Percentiles rank a stretch among this genome's conserved stretches.
These are phyloP conservation scores for Beauveria rudraprayagi DNA, from an alignment of 2,329 filamentous ascomycete species.

Conservation along the genomic window DNA sequence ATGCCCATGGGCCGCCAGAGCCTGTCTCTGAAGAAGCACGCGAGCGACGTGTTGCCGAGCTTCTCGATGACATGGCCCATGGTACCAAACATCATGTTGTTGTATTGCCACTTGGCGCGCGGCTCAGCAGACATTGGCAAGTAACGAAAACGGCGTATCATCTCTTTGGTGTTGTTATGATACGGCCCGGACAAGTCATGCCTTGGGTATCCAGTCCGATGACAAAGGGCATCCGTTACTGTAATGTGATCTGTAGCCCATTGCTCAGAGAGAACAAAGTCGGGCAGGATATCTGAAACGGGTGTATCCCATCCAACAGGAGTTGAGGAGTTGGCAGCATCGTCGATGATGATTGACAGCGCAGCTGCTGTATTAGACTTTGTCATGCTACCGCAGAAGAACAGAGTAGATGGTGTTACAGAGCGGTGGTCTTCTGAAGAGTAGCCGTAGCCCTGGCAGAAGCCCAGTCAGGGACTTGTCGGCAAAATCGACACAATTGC, in stretches of 20 bases:
- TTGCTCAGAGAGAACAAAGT: slow-evolving; percentile 36
- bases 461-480: background rate
- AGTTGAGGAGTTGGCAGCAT: slow-evolving; percentile 29
- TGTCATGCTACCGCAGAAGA: slow-evolving; percentile 44
- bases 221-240: slow-evolving; percentile 41
- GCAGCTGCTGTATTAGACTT: slow-evolving; percentile 45
- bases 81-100: slow-evolving; percentile 40
- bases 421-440: slow-evolving; percentile 26
- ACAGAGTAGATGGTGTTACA: slow-evolving; percentile 38
- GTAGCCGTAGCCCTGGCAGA: slow-evolving; percentile 32
- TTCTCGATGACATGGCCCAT: slow-evolving; percentile 34
- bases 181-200: slow-evolving; percentile 26
- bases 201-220: slow-evolving; percentile 39
- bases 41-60: slow-evolving; percentile 26
- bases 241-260: slow-evolving; percentile 38
- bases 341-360: slow-evolving; percentile 37
- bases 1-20: slow-evolving; percentile 37
- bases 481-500: background rate
- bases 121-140: slow-evolving; percentile 35
- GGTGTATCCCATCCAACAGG: slow-evolving; percentile 36
- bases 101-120: slow-evolving; percentile 36
- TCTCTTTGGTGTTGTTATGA: slow-evolving; percentile 22
- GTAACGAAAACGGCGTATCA: slow-evolving; percentile 32
- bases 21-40: slow-evolving; percentile 28
- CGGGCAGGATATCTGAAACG: slow-evolving; percentile 34